Evolutionary conservation across 2,329 filamentous ascomycete genomes (phyloP), one percentile per base, ranked within the genome.

Genomic region (Penicillium sp.): DNA sequence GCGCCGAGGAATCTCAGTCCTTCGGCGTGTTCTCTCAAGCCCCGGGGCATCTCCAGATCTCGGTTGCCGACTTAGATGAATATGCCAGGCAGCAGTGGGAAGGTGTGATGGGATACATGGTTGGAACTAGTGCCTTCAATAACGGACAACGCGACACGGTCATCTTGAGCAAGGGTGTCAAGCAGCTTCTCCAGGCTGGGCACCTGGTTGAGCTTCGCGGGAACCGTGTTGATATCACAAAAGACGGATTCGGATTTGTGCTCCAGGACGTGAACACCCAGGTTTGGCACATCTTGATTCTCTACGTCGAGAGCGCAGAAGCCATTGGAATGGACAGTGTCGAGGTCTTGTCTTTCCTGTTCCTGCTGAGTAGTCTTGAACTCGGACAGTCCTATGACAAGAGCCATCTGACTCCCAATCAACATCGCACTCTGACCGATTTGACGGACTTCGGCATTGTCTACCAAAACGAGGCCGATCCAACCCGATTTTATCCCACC

Each of bases 221-320:
- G 43, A 75, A 76, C 22, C 73, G 75, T 51, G 81, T 91, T 9
- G 85, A 84, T 50, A 99, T 99, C 66, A 99, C 94, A 0, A 88
- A 96, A 69, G 86, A 90, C 2, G 94, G 94, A 7, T 99, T 99
- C 71, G 92, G 91, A 0, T 99, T 99, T 68, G 80, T 99, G 53
- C 81, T 99, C 8, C 93, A 97, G 67, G 93, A 97, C 69, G 88
- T 93, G 55, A 97, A 97, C 71, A 92, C 93, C 0, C 94, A 99
- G 73, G 92, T 99, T 34, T 99, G 94, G 94, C 94, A 92, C 24
- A 80, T 99, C 44, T 81, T 99, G 34, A 88, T 99, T 29, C 86
- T 97, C 31, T 99, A 96, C 81, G 86, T 99, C 47, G 90, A 95
- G 63, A 89, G 91, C 57, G 89, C 89, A 43, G 88, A 91, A 64